Evolutionary conservation across 1,139 yeast species (phyloP).

Genomic region (Taiozyma onychis): DNA sequence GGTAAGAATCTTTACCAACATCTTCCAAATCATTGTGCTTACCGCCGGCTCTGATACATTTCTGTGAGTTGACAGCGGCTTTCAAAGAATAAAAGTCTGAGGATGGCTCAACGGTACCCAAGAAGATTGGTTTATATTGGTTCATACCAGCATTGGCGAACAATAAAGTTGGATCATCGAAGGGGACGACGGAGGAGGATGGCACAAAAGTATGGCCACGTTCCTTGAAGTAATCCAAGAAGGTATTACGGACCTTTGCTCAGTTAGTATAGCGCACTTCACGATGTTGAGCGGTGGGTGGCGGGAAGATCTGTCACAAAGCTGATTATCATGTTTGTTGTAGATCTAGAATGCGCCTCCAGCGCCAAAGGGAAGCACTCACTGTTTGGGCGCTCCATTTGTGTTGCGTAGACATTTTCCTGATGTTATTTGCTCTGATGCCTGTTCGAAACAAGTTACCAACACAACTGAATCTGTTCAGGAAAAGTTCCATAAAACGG

Average conservation of each 20-base stretch:
- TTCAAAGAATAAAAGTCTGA: slow-evolving; percentile 79
- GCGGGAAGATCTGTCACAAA: background rate
- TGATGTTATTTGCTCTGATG: background rate
- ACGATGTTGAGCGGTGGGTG: background rate
- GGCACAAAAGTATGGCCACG: slow-evolving; percentile 76
- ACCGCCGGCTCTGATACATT: slow-evolving; percentile 99
- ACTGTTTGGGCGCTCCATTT: slow-evolving; percentile 25
- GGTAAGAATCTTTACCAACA: slow-evolving; percentile 96
- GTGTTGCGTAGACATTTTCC: slow-evolving; percentile 19
- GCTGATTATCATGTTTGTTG: background rate
- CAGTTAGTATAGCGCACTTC: slow-evolving; percentile 5
- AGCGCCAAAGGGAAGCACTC: slow-evolving; percentile 4
- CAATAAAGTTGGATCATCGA: slow-evolving; percentile 91
- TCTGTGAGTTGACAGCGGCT: slow-evolving; percentile 92
- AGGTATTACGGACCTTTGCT: slow-evolving; percentile 68
- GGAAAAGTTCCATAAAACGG: slow-evolving; percentile 10
- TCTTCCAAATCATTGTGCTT: slow-evolving; percentile 98
- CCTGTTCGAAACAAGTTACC: background rate
- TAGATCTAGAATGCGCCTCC: background rate
- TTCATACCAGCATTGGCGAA: slow-evolving; percentile 99
- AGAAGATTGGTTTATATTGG: slow-evolving; percentile 93
- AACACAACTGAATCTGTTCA: background rate
- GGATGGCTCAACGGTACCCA: slow-evolving; percentile 95
- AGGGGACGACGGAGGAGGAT: slow-evolving; percentile 93
- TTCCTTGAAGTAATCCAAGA: slow-evolving; percentile 71